Evolutionary conservation across 805 yeast genomes (phyloP), one percentile per base, ranked within the genome.

Genomic region (Pichia heedii): DNA sequence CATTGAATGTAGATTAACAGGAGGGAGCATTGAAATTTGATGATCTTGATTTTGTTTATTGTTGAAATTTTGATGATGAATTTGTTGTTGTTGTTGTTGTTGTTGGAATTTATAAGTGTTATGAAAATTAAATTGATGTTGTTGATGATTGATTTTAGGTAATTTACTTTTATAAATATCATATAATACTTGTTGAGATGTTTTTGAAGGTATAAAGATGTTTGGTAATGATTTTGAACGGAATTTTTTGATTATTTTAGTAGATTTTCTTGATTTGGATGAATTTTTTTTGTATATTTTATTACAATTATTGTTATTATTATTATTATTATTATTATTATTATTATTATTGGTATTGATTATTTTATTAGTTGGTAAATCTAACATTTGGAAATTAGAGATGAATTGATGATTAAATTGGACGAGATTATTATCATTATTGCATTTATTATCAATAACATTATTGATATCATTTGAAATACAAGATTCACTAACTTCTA

Each of bases 1-100:
- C 51, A 89, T 70, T 27, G 87, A 78, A 56, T 81, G 88, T 39
- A 85, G 65, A 62, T 84, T 84, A 38, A 85, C 85, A 1, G 96
- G 96, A 4, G 96, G 96, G 39, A 81, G 60, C 2, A 56, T 36
- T 9, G 49, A 43, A n/a, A 18, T 37, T 41, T 43, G 47, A 26
- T 16, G 61, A n/a, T n/a, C n/a, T 45, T 37, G 53, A 36, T 19
- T 46, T 33, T 41, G 43, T 44, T 18, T 12, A 42, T 8, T 24
- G 27, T 24, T 24, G 11, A 24, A 11, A 11, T 34, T 21, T 15
- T 10, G 37, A 13, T 29, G 37, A 9, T 36, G 34, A 13, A 34
- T 16, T 22, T 44, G 49, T 19, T 41, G 41, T 10, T 42, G 36
- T 16, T 32, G 42, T 5, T 19, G 21, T 6, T 38, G 40, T 4